These are phyloP conservation scores for Fusarium sp. DNA, from an alignment of 2,329 filamentous ascomycete genomes.

Conservation along the genomic window DNA sequence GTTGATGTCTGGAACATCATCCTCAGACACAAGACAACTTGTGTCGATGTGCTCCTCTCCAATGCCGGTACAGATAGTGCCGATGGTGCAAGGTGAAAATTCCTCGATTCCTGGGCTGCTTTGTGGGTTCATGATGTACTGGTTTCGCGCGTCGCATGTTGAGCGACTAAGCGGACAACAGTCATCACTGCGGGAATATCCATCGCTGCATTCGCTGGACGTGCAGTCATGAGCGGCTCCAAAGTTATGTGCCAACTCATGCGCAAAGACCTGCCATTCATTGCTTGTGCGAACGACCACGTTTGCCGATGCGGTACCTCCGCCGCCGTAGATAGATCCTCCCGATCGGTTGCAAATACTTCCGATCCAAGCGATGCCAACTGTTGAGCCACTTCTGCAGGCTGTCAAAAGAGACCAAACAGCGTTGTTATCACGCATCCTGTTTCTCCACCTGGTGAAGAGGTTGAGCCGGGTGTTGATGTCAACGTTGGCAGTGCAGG, in stretches of 20 bases:
- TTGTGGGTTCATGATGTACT: constrained; percentile 91
- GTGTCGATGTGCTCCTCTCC: constrained; percentile 78
- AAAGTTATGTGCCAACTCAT: constrained; percentile 78
- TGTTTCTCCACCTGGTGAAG: constrained; percentile 84
- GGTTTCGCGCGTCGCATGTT: constrained; percentile 75
- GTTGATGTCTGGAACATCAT: constrained; percentile 79
- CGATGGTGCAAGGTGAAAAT: constrained; percentile 85
- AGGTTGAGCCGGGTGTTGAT: constrained; percentile 80
- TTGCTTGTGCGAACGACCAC: constrained; percentile 75
- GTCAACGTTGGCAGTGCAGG: constrained; percentile 67
- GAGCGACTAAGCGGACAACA: constrained; percentile 72
- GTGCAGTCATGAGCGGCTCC: constrained; percentile 38
- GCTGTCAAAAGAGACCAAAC: constrained; percentile 86
- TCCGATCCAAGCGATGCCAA: constrained; percentile 88
- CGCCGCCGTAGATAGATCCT: constrained; percentile 63
- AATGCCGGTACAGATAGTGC: constrained; percentile 86
- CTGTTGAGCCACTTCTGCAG: constrained; percentile 79
- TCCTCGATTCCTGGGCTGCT: constrained; percentile 73
- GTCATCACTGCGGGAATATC: constrained; percentile 53
- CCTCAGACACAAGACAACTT: constrained; percentile 74
- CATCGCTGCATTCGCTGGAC: constrained; percentile 2
- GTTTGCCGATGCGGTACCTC: constrained; percentile 88
- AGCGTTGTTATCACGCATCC: constrained; percentile 75
- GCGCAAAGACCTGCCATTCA: constrained; percentile 91
- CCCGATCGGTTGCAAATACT: constrained; percentile 70